Conservation (phyloP, 2,329 filamentous ascomycete genomes). For the Teratosphaeria zuluensis region DNA sequence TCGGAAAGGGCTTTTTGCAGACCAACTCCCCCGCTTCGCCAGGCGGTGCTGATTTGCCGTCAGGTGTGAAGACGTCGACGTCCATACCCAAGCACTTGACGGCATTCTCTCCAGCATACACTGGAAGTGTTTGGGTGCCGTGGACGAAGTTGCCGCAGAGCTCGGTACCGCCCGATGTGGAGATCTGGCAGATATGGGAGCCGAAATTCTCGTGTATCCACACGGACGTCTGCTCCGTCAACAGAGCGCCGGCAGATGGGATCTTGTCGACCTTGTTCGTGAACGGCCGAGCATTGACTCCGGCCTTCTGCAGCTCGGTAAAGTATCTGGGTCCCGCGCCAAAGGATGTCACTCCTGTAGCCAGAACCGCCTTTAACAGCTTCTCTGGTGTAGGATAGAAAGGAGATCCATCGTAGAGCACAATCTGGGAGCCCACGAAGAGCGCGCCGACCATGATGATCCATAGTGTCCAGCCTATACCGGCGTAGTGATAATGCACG, state of each 20-base stretch:
- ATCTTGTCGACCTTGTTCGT: slow-evolving; percentile 6
- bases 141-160: slow-evolving; percentile 54
- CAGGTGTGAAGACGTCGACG: slow-evolving; percentile 48
- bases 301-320: slow-evolving; percentile 54
- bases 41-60: slow-evolving; percentile 42
- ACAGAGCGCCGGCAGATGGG: slow-evolving; percentile 6
- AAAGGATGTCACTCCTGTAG: slow-evolving; percentile 58
- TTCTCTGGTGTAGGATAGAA: slow-evolving; percentile 56
- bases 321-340: slow-evolving; percentile 69
- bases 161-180: slow-evolving; percentile 65
- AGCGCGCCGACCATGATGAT: slow-evolving; percentile 50
- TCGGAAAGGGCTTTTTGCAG: slow-evolving; percentile 51
- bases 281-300: slow-evolving; percentile 5
- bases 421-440: slow-evolving; percentile 46
- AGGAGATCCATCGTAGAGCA: slow-evolving; percentile 73
- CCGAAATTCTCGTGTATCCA: slow-evolving; percentile 6
- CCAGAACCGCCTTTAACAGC: slow-evolving; percentile 50
- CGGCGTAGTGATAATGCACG: slow-evolving; percentile 47
- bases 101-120: slow-evolving; percentile 49
- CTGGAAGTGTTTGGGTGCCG: slow-evolving; percentile 45
- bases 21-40: slow-evolving; percentile 67
- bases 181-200: slow-evolving; percentile 14
- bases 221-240: slow-evolving; percentile 3
- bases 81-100: slow-evolving; percentile 43
- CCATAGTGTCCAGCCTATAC: slow-evolving; percentile 81